Evolutionary conservation across 331 rosid genomes (phyloP), one percentile per base, ranked within the genome.

Genomic region (Prunus yedoensis): DNA sequence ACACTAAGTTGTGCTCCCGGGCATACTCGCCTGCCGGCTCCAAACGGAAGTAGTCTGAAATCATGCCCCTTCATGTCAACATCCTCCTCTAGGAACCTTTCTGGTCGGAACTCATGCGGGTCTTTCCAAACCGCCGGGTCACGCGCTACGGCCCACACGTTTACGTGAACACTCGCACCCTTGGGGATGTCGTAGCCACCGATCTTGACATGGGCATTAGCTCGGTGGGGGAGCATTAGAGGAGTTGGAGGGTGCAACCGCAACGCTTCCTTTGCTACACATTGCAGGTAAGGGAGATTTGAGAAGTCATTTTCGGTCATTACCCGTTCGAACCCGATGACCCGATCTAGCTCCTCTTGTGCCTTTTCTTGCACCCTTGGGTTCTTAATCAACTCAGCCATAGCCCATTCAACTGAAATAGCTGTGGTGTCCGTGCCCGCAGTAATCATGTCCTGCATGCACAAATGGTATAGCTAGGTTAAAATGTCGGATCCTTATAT

Each of bases 11-110:
- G 97, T 20, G 97, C 94, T 14, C 98, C 98, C 0, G 98, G 98
- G 79, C 98, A 94, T 0, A 91, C 89, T 41, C 98, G 78, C 8
- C 98, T 89, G 21, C 98, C 99, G 1, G 99, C 90, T 16, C 97
- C 96, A 9, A 94, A 91, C 0, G 97, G 99, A 2, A 94, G 78
- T 8, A 94, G 80, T 73, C 96, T 88, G 49, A 46, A 89, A 17
- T 91, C 96, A 68, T 90, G 96, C 0, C 99, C 99, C 78, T 94
- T 94, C 96, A 94, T 92, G 83, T 92, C 97, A 10, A 94, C 93
- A 58, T 94, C 97, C 79, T 92, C 97, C 78, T 89, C 93, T 0
- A 89, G 85, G 61, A 87, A 94, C 77, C 99, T 82, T 77, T 94
- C 97, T 1, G 97, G 99, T 23, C 95, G 83, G 69, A 89, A 91